Percentiles rank a stretch among this genome's conserved stretches.
Conservation (phyloP, 2,329 filamentous ascomycete genomes). For the Paecilomyces fulvus region DNA sequence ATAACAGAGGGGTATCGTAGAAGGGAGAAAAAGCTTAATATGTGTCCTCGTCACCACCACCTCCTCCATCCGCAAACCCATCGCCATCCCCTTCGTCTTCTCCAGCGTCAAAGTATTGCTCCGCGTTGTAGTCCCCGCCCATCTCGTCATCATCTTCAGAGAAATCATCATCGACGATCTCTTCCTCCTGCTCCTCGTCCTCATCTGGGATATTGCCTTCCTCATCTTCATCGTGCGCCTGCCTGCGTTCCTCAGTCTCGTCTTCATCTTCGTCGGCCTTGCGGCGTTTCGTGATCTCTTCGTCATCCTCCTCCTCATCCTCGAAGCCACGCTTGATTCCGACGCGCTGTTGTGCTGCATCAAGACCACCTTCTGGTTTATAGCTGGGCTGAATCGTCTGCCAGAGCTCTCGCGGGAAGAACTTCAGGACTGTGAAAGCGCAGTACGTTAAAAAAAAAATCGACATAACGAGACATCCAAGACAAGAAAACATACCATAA, state of each 20-base stretch:
- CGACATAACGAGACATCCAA: neutral
- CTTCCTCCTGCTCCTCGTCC: conserved; percentile 43
- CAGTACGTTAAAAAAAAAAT: neutral
- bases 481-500: conserved; percentile 41
- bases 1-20: conserved; percentile 22
- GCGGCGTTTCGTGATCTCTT: conserved; percentile 23
- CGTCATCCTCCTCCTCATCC: conserved; percentile 31
- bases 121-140: conserved; percentile 55
- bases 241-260: conserved; percentile 20
- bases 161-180: conserved; percentile 51
- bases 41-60: conserved; percentile 42
- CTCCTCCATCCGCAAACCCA: conserved; percentile 47
- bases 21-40: conserved; percentile 18
- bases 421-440: conserved; percentile 39
- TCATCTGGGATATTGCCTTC: conserved; percentile 28
- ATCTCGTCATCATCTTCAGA: conserved; percentile 52
- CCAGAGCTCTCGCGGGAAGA: conserved; percentile 53
- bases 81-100: conserved; percentile 48
- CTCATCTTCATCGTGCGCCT: conserved; percentile 34
- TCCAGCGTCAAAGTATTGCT: conserved; percentile 56
- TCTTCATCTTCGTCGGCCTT: conserved; percentile 24
- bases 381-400: conserved; percentile 43
- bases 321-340: conserved; percentile 34
- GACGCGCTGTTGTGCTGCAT: conserved; percentile 12
- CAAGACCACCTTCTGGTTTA: conserved; percentile 25